phyloP scores from a whole-genome alignment of 495 filamentous ascomycete genomes.

The Aspergillus asperescens region DNA sequence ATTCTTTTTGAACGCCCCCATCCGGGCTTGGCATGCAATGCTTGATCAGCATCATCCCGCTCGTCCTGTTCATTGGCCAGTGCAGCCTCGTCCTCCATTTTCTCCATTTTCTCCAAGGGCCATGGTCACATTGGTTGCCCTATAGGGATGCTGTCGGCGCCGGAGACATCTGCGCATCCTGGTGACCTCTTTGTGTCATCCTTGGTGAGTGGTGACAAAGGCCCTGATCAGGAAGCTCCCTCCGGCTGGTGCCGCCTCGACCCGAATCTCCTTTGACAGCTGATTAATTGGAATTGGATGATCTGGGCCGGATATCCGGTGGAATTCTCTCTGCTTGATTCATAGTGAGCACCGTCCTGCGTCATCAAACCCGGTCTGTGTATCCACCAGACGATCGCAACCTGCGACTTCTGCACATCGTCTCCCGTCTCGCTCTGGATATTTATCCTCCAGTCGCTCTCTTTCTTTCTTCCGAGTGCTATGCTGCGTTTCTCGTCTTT shows the following conservation, averaged over 20 bases:
- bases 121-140: too few relatives aligned
- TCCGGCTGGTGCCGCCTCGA: constrained; percentile 12
- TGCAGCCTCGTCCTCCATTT: constrained; percentile 4
- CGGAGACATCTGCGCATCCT: not conserved
- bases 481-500: too few relatives aligned
- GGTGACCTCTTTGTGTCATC: too few relatives aligned
- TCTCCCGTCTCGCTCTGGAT: too few relatives aligned
- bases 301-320: constrained; percentile 15
- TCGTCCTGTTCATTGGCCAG: not conserved
- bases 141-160: not conserved
- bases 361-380: not conserved
- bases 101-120: too few relatives aligned
- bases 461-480: too few relatives aligned
- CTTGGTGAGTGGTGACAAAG: too few relatives aligned
- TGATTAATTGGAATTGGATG: too few relatives aligned
- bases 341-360: not conserved
- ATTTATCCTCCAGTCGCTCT: too few relatives aligned
- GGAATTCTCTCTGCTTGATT: not conserved
- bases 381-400: not conserved
- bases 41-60: constrained; percentile 11
- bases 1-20: not conserved
- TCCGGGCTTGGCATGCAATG: constrained; percentile 14
- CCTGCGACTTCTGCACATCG: too few relatives aligned
- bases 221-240: constrained; percentile 20
- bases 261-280: constrained; percentile 7